Base-by-base conservation (phyloP, 1,284 basidiomycete genomes). In the Acaromyces ingoldii region DNA sequence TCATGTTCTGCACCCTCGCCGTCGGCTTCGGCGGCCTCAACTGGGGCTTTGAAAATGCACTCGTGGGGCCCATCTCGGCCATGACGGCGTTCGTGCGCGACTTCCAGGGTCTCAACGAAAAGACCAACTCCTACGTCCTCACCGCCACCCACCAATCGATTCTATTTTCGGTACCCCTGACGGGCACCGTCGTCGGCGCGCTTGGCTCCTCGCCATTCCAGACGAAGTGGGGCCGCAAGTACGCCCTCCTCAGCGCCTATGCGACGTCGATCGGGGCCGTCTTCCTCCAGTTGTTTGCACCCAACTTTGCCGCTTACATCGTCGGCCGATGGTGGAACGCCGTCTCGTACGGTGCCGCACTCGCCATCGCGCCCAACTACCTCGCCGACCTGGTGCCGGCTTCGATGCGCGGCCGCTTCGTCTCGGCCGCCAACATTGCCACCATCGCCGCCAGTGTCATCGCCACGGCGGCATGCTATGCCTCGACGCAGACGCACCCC, bases 321-420 rank as follows among this genome's bases (percentile, higher is more conserved):
- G 31, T 58, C n/a, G 65, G 65, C 5, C 58, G 65, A 15, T 53
- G 61, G 3, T 64, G 63, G 61, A 68, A 68, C 37, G 63, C 57
- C 1, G 46, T 66, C 28, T 51, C 57, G 5, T 68, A 68, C 48
- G 65, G 65, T 15, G 58, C 54, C 26, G 65, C 65, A 1, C 54
- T 65, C 17, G 59, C 58, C 33, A 62, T 66, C 34, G 65, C 61
- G 1, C 65, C 65, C 13, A 55, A 61, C 38, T 66, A 63, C 37
- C 40, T 68, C 22, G 62, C 63, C 17, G 65, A 68, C 24, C 57
- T 68, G 5, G 65, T 68, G 0, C 63, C 63, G 0, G 59, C 59
- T 26, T 54, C 51, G 41, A 64, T 68, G 33, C 63, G 65, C 17
- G 65, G 65, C 5, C 53, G 59, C 21, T 59, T 62, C 3, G 65